Percentiles rank a stretch among this genome's conserved stretches.
phyloP scores from a whole-genome alignment of 192 early-diverging fungal species.

The Linnemannia zychae region DNA sequence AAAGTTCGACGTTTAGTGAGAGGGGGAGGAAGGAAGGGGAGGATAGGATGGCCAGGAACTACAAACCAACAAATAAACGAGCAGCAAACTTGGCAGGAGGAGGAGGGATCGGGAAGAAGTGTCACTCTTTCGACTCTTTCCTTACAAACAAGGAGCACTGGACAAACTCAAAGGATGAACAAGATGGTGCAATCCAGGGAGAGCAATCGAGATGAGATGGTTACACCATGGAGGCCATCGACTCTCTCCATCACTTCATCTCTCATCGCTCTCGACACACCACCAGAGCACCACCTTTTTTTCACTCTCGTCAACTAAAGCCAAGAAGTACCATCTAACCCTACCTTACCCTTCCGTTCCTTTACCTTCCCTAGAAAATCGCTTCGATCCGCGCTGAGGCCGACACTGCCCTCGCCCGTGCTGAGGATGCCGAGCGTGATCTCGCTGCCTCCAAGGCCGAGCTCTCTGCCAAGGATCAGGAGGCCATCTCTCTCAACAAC shows the following conservation, averaged over 20 bases:
- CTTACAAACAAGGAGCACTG: not conserved
- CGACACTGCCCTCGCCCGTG: conserved; percentile 71
- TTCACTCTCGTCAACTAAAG: not conserved
- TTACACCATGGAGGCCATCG: conserved; percentile 7
- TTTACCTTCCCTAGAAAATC: conserved; percentile 68
- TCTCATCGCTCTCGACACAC: not conserved
- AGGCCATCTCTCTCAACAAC: conserved; percentile 78
- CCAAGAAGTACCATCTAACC: not conserved
- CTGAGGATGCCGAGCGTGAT: conserved; percentile 72
- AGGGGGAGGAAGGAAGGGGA: not conserved
- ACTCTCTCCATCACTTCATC: not conserved
- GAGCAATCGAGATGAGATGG: conserved; percentile 1
- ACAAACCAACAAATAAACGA: not conserved
- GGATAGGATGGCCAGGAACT: not conserved
- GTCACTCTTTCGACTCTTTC: too few species aligned
- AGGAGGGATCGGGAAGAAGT: too few species aligned
- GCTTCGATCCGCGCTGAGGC: conserved; percentile 72
- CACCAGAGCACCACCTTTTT: not conserved
- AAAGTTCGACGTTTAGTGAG: not conserved
- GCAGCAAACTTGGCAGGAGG: not conserved
- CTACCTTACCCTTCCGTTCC: not conserved
- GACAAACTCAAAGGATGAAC: not conserved
- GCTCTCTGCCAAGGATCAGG: conserved; percentile 79
- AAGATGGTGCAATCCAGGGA: not conserved
- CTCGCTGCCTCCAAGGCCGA: conserved; percentile 71